These are phyloP conservation scores for Narthecium ossifragum DNA, from an alignment of 106 monocot genomes.

Conservation along the genomic window DNA sequence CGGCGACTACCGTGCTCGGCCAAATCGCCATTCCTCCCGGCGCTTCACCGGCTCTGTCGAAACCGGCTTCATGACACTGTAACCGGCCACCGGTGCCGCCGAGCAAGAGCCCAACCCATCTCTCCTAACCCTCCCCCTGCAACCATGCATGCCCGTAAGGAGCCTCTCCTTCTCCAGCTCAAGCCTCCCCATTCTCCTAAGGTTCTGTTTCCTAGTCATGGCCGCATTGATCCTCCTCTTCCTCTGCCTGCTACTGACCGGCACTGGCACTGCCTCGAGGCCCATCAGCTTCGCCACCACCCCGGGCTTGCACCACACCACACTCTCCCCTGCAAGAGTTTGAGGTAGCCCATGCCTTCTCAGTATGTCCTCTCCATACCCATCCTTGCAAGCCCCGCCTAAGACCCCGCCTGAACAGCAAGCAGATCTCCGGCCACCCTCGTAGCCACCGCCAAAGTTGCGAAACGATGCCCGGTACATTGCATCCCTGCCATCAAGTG, in stretches of 20 bases:
- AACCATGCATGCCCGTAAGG: conserved; percentile 27
- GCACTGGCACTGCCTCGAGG: conserved; percentile 74
- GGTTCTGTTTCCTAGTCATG: conserved; percentile 23
- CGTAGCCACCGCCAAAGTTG: conserved; percentile 14
- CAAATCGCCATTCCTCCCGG: conserved; percentile 18
- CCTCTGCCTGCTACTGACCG: conserved; percentile 17
- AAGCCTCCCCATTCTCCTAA: conserved; percentile 37
- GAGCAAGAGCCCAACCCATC: conserved; percentile 8
- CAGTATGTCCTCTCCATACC: conserved; percentile 22
- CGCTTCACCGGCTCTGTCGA: conserved; percentile 6
- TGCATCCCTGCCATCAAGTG: conserved; percentile 72
- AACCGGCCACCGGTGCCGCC: not conserved
- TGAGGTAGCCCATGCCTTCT: conserved; percentile 28
- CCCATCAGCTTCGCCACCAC: conserved; percentile 91
- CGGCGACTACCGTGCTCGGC: not conserved
- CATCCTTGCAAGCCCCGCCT: conserved; percentile 3
- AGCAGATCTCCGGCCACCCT: conserved; percentile 21
- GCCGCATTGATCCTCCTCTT: not conserved
- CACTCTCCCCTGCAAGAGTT: conserved; percentile 64
- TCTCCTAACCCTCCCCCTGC: conserved; percentile 15
- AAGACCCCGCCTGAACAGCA: conserved; percentile 1
- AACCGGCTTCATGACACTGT: conserved; percentile 17
- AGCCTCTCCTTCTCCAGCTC: conserved; percentile 53
- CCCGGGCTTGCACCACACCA: conserved; percentile 90
- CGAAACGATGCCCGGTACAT: conserved; percentile 70